These are phyloP conservation scores for Pythium rishiriense DNA, from an alignment of 352 stramenopile genomes.

Conservation along the genomic window DNA sequence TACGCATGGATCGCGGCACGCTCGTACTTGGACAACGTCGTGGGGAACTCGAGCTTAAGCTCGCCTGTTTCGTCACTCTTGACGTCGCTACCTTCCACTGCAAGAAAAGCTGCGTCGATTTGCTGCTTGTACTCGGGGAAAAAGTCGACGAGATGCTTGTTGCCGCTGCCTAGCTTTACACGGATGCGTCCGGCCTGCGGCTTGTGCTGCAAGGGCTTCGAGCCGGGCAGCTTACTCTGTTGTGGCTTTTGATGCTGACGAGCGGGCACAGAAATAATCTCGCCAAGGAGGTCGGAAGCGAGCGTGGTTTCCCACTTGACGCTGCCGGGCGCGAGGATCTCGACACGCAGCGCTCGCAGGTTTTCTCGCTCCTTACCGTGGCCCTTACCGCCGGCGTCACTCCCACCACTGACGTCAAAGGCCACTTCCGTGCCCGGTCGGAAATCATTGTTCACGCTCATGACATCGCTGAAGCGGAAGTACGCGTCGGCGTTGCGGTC, in stretches of 20 bases:
- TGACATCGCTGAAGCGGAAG: constrained; percentile 79
- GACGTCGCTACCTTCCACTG: constrained; percentile 14
- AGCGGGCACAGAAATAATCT: constrained; percentile 45
- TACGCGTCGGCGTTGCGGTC: constrained; percentile 70
- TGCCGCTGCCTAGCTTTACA: constrained; percentile 28
- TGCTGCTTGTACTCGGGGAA: constrained; percentile 60
- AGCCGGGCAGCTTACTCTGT: constrained; percentile 31
- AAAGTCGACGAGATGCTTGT: constrained; percentile 57
- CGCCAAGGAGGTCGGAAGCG: constrained; percentile 40
- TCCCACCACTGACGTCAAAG: constrained; percentile 61
- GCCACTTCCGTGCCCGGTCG: constrained; percentile 60
- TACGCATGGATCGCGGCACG: constrained; percentile 65
- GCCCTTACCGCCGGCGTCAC: not conserved
- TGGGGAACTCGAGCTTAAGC: constrained; percentile 41
- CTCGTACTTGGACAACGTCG: constrained; percentile 61
- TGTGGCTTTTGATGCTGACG: constrained; percentile 19
- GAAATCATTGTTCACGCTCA: constrained; percentile 52
- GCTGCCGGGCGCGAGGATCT: constrained; percentile 53
- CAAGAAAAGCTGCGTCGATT: constrained; percentile 50
- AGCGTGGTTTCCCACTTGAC: constrained; percentile 66
- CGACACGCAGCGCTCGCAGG: constrained; percentile 57
- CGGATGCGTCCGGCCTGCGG: constrained; percentile 39
- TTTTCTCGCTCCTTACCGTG: constrained; percentile 33
- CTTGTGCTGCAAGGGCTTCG: constrained; percentile 31
- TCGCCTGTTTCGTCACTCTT: constrained; percentile 24